Evolutionary conservation across 768 basidiomycete species (phyloP).

Genomic region (Clathrus columnatus): DNA sequence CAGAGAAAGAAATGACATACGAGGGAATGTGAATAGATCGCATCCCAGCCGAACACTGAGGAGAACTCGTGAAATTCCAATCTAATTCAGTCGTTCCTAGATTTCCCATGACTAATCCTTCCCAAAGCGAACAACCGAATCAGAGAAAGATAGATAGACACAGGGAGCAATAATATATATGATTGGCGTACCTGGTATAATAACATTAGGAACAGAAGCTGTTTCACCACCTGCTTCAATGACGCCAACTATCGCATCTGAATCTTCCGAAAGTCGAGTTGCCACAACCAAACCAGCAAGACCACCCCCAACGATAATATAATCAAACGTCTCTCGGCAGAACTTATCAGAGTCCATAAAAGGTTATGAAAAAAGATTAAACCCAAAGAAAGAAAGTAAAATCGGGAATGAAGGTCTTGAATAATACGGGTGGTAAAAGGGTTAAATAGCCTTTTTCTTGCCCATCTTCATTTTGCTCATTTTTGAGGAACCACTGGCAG

Average conservation of each 20-base stretch:
- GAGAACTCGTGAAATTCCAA: neutral
- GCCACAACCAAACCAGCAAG: constrained; percentile 40
- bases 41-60: neutral
- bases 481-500: neutral
- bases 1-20: neutral
- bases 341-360: neutral
- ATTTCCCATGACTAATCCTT: neutral
- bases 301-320: constrained; percentile 42
- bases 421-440: neutral
- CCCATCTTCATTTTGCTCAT: neutral
- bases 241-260: constrained; percentile 34
- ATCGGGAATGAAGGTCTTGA: neutral
- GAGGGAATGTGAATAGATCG: neutral
- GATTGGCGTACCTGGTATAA: neutral
- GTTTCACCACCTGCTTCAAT: constrained; percentile 32
- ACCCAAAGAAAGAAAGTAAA: neutral
- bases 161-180: neutral
- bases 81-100: neutral
- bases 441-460: neutral
- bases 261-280: constrained; percentile 35
- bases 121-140: too few species aligned
- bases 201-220: neutral
- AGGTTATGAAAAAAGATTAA: neutral
- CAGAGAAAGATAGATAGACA: neutral
- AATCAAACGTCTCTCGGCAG: constrained; percentile 26